These are phyloP conservation scores for Epithemia pelagica DNA, from an alignment of 108 stramenopile genomes.

Conservation along the genomic window DNA sequence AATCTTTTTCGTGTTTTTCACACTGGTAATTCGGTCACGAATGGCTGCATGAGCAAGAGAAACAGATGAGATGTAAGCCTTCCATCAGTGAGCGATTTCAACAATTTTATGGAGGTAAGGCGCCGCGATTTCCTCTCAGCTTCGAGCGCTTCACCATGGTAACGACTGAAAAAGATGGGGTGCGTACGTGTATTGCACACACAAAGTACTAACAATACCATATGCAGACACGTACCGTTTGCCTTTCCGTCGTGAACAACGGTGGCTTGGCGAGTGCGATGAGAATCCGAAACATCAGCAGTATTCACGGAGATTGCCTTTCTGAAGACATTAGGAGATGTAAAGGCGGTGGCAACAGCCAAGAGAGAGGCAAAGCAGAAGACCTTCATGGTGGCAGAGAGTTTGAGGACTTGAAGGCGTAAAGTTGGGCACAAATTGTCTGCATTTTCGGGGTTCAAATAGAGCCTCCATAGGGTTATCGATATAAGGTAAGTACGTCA, in stretches of 20 bases:
- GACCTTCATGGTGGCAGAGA: constrained; percentile 54
- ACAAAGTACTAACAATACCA: no score
- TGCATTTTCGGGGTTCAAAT: no score
- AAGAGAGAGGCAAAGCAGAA: constrained; percentile 55
- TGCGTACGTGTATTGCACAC: no score
- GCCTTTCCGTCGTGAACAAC: constrained; percentile 91
- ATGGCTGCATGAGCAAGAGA: constrained; percentile 44
- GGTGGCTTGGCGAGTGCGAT: constrained; percentile 63
- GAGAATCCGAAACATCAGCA: constrained; percentile 41
- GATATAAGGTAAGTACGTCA: not conserved
- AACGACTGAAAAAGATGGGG: no score
- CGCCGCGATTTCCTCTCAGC: no score
- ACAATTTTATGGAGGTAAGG: not conserved
- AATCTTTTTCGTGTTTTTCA: constrained; percentile 89
- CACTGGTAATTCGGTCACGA: constrained; percentile 85
- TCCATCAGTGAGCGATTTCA: constrained; percentile 3
- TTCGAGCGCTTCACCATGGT: no score
- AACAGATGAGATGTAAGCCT: constrained; percentile 2
- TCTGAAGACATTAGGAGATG: constrained; percentile 31
- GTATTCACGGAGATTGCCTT: constrained; percentile 11
- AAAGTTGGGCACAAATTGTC: no score
- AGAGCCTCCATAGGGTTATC: not conserved
- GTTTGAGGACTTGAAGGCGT: no score
- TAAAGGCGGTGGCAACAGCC: constrained; percentile 66
- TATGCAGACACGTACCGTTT: constrained; percentile 79